Percentiles rank a stretch among this genome's conserved stretches.
phyloP scores from a whole-genome alignment of 257 asterid genomes.

The Fraxinus quadrangulata region DNA sequence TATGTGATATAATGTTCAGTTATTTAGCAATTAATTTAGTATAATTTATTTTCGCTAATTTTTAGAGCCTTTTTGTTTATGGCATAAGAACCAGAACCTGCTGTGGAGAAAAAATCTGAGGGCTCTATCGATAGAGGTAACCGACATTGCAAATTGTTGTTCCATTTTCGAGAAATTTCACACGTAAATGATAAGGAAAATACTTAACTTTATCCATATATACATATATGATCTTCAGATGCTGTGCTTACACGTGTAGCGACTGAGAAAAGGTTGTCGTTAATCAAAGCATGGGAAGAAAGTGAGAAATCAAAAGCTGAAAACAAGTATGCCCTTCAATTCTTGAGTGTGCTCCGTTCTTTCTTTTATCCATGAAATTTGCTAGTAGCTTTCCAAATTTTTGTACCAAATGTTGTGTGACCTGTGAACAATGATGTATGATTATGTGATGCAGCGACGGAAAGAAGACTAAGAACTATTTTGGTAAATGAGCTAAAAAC shows the following conservation, averaged over 20 bases:
- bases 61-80: constrained; percentile 1
- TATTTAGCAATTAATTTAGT: neutral
- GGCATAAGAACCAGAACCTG: constrained; percentile 33
- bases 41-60: constrained; percentile 10
- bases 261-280: constrained; percentile 52
- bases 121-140: constrained; percentile 50
- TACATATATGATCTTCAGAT: constrained; percentile 31
- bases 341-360: neutral
- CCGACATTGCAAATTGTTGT: neutral
- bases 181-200: neutral
- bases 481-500: too few relatives aligned
- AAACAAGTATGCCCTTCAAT: constrained; percentile 47
- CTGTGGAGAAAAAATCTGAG: constrained; percentile 38
- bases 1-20: neutral
- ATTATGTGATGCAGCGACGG: neutral
- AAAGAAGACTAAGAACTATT: neutral
- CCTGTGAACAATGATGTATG: neutral
- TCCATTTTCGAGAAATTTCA: constrained; percentile 20
- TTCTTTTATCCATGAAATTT: neutral
- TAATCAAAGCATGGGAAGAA: constrained; percentile 70
- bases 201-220: constrained; percentile 1
- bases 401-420: too few relatives aligned
- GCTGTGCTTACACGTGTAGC: constrained; percentile 56
- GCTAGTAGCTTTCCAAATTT: neutral
- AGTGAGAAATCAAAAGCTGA: constrained; percentile 68